A percentile compares a stretch with the other conserved stretches of the same genome.
Conservation (phyloP, 352 stramenopile species). For the Discostella stelligera region DNA sequence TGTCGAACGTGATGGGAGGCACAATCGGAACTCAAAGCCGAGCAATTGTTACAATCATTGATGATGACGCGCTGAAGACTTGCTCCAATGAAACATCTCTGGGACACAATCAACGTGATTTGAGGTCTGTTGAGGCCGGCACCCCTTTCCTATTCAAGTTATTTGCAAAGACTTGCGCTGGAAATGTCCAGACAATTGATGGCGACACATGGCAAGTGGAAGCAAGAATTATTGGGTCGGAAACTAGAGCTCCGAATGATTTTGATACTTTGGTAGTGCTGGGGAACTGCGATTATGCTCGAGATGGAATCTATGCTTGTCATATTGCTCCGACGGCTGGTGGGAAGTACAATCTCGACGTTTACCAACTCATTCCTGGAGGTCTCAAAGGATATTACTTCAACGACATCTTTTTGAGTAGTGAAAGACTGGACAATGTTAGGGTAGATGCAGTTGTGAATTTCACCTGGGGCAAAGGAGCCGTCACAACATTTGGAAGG, state of each 20-base stretch:
- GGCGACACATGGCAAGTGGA: slow-evolving; percentile 49
- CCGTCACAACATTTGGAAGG: slow-evolving; percentile 41
- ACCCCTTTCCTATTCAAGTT: slow-evolving; percentile 31
- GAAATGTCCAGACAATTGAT: slow-evolving; percentile 20
- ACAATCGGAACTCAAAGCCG: slow-evolving; percentile 59
- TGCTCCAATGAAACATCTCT: slow-evolving; percentile 31
- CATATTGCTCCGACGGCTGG: slow-evolving; percentile 25
- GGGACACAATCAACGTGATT: slow-evolving; percentile 13
- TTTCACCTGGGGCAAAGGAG: slow-evolving; percentile 56
- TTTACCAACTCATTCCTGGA: slow-evolving; percentile 49
- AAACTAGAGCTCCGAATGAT: slow-evolving; percentile 2
- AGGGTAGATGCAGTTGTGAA: slow-evolving; percentile 63
- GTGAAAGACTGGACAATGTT: slow-evolving; percentile 33
- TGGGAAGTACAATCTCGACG: slow-evolving; percentile 54
- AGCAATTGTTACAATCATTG: slow-evolving; percentile 71
- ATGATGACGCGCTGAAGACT: slow-evolving; percentile 62
- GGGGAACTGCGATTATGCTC: slow-evolving; percentile 36
- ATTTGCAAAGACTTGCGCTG: slow-evolving; percentile 34
- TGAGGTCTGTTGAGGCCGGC: slow-evolving; percentile 28
- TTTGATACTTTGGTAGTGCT: slow-evolving; percentile 12
- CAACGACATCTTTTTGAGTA: slow-evolving; percentile 52
- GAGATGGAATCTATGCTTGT: slow-evolving; percentile 46
- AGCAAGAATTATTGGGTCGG: slow-evolving; percentile 20
- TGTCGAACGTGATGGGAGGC: slow-evolving; percentile 41
- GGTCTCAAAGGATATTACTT: slow-evolving; percentile 64